A percentile compares a stretch with the other conserved stretches of the same genome.
Conservation (phyloP, 192 early-diverging fungal species). For the Ambispora gerdemannii region DNA sequence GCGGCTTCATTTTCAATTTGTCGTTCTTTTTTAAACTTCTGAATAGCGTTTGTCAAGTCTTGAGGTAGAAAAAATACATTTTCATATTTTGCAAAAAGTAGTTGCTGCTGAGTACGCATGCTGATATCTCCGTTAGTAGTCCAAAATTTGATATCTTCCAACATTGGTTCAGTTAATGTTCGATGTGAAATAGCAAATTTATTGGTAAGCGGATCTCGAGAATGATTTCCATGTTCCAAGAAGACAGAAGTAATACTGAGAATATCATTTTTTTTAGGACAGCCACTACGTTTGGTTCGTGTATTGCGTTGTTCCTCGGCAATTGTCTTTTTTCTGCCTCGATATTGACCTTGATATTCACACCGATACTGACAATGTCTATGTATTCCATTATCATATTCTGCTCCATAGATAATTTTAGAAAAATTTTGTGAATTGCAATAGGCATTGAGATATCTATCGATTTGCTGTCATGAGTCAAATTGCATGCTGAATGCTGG, state of each 20-base stretch:
- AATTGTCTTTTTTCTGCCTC: neutral
- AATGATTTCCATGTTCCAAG: neutral
- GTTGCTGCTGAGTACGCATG: neutral
- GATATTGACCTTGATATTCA: neutral
- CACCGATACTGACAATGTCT: neutral
- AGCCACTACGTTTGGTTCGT: neutral
- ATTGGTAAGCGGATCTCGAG: neutral
- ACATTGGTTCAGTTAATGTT: neutral
- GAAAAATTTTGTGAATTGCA: too few relatives aligned
- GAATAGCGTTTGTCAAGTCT: neutral
- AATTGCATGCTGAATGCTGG: too few relatives aligned
- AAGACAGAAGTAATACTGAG: neutral
- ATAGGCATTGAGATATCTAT: too few relatives aligned
- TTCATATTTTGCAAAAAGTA: neutral
- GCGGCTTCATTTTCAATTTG: neutral
- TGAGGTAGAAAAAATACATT: neutral
- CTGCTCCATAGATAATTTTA: conserved; percentile 7
- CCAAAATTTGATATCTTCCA: neutral
- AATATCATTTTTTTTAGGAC: neutral
- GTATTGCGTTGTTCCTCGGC: conserved; percentile 1
- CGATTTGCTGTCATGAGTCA: too few relatives aligned
- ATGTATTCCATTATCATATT: neutral
- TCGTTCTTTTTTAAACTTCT: neutral
- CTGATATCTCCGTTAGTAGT: neutral
- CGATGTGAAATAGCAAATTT: neutral